Conservation (phyloP, 192 early-diverging fungal genomes). For the Funneliformis mosseae region DNA sequence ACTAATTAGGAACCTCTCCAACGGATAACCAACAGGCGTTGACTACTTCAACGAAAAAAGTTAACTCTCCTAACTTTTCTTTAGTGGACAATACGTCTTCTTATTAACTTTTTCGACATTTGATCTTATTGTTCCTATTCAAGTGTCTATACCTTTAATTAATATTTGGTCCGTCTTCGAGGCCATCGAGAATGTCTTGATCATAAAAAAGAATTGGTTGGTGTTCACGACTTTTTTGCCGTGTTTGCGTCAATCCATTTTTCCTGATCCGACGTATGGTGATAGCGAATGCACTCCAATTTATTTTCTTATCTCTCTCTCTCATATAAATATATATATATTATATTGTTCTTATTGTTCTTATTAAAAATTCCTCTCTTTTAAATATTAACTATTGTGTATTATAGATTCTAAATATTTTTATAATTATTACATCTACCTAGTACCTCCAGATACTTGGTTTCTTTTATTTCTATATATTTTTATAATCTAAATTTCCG, state of each 20-base stretch:
- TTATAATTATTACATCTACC: neutral
- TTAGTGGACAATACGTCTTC: neutral
- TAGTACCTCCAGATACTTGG: neutral
- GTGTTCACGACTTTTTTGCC: neutral
- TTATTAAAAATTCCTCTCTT: neutral
- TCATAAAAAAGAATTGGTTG: neutral
- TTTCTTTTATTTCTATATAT: neutral
- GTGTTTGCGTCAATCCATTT: neutral
- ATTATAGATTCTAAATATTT: neutral
- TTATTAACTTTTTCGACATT: neutral
- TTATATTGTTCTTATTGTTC: neutral
- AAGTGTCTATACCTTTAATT: neutral
- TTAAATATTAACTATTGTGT: neutral
- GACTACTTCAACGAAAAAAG: neutral
- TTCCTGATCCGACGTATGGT: neutral
- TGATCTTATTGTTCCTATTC: neutral
- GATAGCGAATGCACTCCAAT: neutral
- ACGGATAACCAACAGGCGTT: neutral
- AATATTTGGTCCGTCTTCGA: neutral
- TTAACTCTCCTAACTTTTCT: neutral
- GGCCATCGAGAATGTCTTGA: neutral
- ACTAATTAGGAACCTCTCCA: neutral
- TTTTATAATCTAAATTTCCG: neutral
- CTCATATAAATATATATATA: neutral
- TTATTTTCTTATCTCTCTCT: neutral